A percentile compares a stretch with the other conserved stretches of the same genome.
These are phyloP conservation scores for Colletotrichum euphorbiae DNA, from an alignment of 2,329 filamentous ascomycete genomes.

Conservation along the genomic window DNA sequence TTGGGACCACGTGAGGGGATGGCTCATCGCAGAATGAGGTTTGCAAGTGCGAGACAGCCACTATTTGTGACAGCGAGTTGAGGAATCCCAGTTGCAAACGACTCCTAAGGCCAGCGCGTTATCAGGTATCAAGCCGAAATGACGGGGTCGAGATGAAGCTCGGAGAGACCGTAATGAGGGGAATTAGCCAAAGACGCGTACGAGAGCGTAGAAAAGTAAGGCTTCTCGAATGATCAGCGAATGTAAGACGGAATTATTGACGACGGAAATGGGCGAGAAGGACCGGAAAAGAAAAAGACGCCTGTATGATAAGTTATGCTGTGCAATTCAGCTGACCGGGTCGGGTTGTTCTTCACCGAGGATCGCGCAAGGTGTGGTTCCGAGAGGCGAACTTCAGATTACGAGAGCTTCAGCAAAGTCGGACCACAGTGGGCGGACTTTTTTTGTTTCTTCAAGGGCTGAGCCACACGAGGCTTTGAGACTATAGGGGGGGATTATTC, in stretches of 20 bases:
- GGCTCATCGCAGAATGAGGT: background rate
- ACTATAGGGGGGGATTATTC: background rate
- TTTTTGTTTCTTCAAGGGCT: conserved; percentile 45
- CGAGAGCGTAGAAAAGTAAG: background rate
- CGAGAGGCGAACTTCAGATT: conserved; percentile 7
- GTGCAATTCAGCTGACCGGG: background rate
- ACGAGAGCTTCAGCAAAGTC: conserved; percentile 28
- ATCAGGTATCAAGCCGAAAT: background rate
- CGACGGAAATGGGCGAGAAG: background rate
- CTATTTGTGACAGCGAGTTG: conserved; percentile 20
- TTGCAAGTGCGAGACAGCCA: conserved; percentile 6
- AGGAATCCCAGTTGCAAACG: too few species aligned
- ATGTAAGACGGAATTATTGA: background rate
- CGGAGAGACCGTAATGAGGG: conserved; percentile 3
- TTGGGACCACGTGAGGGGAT: too few species aligned
- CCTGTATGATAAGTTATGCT: background rate
- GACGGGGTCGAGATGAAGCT: background rate
- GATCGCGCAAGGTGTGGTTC: conserved; percentile 4
- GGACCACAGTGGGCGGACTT: conserved; percentile 27
- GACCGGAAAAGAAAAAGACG: background rate
- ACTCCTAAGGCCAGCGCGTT: too few species aligned
- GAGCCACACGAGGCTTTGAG: conserved; percentile 11
- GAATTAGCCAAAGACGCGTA: background rate
- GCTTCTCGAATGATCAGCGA: conserved; percentile 3
- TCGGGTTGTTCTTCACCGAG: conserved; percentile 20